Evolutionary conservation across 2,329 filamentous ascomycete species (phyloP).

Genomic region (Fusarium neocosmosporiellum): DNA sequence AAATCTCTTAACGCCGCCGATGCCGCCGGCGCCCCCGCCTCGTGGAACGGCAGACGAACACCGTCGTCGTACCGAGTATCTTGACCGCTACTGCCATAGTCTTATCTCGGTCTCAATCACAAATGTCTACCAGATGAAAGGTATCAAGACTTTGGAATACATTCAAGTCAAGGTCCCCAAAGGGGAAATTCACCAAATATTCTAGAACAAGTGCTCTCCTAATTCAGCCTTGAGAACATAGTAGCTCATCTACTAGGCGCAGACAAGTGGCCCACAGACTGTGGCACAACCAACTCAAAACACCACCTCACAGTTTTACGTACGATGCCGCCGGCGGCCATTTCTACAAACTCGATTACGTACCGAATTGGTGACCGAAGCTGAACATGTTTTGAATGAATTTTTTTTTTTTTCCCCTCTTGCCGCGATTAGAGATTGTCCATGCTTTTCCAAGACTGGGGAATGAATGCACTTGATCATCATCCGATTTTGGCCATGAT

Average conservation of each 20-base stretch:
- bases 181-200: not conserved
- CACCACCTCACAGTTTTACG: not conserved
- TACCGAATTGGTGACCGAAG: not conserved
- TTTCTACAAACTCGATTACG: not conserved
- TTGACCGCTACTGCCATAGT: not conserved
- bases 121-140: not conserved
- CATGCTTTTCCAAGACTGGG: not conserved
- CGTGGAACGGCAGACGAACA: not conserved
- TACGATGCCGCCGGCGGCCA: conserved; percentile 3
- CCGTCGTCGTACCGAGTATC: not conserved
- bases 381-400: not conserved
- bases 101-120: not conserved
- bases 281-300: not conserved
- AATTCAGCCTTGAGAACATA: not conserved
- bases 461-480: not conserved
- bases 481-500: not conserved
- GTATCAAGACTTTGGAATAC: not conserved
- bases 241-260: not conserved
- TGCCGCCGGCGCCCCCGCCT: not conserved
- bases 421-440: not conserved
- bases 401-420: not conserved
- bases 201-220: not conserved
- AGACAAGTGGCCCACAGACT: not conserved
- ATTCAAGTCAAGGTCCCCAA: not conserved
- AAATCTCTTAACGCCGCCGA: conserved; percentile 13